Evolutionary conservation across 1,139 yeast species (phyloP).

Genomic region (Kazachstania sp.): DNA sequence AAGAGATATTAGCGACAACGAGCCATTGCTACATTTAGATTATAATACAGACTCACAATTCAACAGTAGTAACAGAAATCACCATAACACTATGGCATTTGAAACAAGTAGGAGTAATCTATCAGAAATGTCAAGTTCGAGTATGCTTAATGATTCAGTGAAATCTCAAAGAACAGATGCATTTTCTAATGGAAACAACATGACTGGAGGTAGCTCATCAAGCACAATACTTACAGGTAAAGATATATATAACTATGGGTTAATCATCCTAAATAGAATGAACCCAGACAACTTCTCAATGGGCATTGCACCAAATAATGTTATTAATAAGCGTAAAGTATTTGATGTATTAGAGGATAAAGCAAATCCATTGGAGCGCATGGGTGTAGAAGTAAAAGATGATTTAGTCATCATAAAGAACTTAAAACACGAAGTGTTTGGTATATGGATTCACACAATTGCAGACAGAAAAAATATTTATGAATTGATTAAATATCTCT

Average conservation of each 20-base stretch:
- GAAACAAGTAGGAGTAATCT: slow-evolving; percentile 6
- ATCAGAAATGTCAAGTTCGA: slow-evolving; percentile 11
- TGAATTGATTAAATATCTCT: slow-evolving; percentile 42
- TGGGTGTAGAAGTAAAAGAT: slow-evolving; percentile 73
- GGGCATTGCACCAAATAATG: slow-evolving; percentile 61
- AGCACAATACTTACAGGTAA: slow-evolving; percentile 26
- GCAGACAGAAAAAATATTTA: slow-evolving; percentile 59
- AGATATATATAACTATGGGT: slow-evolving; percentile 62
- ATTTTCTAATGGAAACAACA: slow-evolving; percentile 2
- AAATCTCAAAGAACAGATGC: not conserved
- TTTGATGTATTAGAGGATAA: slow-evolving; percentile 35
- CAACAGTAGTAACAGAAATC: slow-evolving; percentile 3
- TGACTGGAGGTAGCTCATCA: slow-evolving; percentile 5
- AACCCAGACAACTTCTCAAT: slow-evolving; percentile 71
- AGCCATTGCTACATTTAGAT: slow-evolving; percentile 14
- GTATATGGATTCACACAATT: slow-evolving; percentile 81
- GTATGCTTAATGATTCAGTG: not conserved
- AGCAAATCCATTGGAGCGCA: slow-evolving; percentile 40
- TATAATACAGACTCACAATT: slow-evolving; percentile 4
- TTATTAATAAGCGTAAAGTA: slow-evolving; percentile 36
- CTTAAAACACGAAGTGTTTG: slow-evolving; percentile 69
- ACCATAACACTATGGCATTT: not conserved
- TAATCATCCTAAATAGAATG: slow-evolving; percentile 66
- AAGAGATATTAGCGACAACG: slow-evolving; percentile 37
- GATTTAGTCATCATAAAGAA: slow-evolving; percentile 74